These are phyloP conservation scores for Sextonia rubra DNA, from an alignment of 164 flowering plant species.

Conservation along the genomic window DNA sequence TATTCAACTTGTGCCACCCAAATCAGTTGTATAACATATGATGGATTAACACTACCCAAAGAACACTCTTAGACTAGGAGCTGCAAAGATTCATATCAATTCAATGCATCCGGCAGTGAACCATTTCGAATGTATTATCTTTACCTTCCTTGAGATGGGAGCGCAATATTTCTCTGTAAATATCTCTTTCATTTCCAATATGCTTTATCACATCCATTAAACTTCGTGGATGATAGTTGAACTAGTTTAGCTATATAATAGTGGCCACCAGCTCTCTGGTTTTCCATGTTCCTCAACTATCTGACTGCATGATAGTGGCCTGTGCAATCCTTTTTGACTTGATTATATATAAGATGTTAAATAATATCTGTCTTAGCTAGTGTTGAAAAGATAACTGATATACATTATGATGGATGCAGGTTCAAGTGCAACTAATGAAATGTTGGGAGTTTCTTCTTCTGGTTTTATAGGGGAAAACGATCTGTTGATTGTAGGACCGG, in stretches of 20 bases:
- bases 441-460: constrained; percentile 29
- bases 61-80: too few species aligned
- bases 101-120: too few species aligned
- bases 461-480: constrained; percentile 48
- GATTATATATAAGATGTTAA: neutral
- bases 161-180: neutral
- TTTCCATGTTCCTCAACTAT: neutral
- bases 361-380: neutral
- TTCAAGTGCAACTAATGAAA: constrained; percentile 24
- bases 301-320: neutral
- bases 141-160: too few species aligned
- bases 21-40: too few species aligned
- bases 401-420: constrained; percentile 22
- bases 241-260: neutral
- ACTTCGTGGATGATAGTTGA: neutral
- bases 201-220: neutral
- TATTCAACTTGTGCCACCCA: too few species aligned
- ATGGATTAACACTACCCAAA: too few species aligned
- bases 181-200: neutral
- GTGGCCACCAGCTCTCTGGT: neutral
- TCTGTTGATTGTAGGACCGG: constrained; percentile 82
- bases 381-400: neutral
- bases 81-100: too few species aligned
- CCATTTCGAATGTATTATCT: too few species aligned
- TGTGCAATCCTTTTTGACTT: neutral